Base-by-base conservation (phyloP, 805 yeast genomes). In the Ogataea paradorogensis region DNA sequence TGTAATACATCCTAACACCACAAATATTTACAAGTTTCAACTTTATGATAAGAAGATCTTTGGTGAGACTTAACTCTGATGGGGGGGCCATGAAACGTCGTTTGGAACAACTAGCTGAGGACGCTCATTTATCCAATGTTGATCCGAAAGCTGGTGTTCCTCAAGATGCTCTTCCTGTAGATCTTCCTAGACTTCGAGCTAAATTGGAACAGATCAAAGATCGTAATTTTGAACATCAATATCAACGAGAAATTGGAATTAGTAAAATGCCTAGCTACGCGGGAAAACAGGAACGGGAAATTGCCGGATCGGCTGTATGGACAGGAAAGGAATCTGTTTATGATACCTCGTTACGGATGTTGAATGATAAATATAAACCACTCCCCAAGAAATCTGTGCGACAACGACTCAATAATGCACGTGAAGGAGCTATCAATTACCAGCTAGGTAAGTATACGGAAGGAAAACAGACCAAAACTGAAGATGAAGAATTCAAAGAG, bases 341-440 rank as follows among this genome's bases (percentile, higher is more conserved):
- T 5, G 86, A 78, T 38, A 59, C 76, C 3, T 65, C 69, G 5
- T 52, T 70, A 24, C 59, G 88, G 27, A 75, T 81, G 84, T 55
- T 80, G 7, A 63, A 70, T 18, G 88, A 82, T 52, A 58, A 66
- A 25, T 62, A 67, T 42, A 72, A 67, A 43, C 78, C 75, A 5
- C 42, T 49, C 6, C 48, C 53, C 9, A 50, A 47, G 21, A 42
- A 52, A 9, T 35, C 48, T 16, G 44, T 62, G 7, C 51, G 58
- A 33, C 58, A 68, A 31, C 66, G 87, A 41, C 52, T 86, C 4
- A 63, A 71, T 20, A 62, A 59, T 27, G 95, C 93, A 0, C 74
- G 77, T 40, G 95, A 84, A 42, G 66, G 67, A 14, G 75, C 82
- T 2, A 51, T 84, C 24, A 90, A 84, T 52, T 87, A 85, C 56